phyloP scores from a whole-genome alignment of 257 asterid genomes.

The Solanum piurae region DNA sequence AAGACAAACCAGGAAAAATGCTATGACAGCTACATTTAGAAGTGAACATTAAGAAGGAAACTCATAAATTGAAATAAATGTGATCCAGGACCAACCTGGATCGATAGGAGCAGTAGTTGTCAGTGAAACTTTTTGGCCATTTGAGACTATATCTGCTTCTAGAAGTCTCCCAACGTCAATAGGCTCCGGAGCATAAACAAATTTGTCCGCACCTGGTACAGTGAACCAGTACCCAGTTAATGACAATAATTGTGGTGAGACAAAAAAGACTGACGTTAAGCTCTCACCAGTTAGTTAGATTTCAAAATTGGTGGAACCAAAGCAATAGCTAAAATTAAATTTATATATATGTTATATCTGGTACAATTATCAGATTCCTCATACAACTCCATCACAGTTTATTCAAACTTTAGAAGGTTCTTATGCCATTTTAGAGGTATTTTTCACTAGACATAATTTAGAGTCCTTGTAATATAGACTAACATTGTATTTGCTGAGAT shows the following conservation, averaged over 20 bases:
- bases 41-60: neutral
- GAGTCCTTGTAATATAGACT: too few species aligned
- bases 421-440: neutral
- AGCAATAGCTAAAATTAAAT: neutral
- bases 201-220: conserved; percentile 68
- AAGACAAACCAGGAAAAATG: neutral
- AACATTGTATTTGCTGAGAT: too few species aligned
- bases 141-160: conserved; percentile 56
- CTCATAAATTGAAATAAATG: neutral
- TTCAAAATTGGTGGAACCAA: neutral
- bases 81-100: conserved; percentile 42
- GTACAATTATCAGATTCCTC: neutral
- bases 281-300: neutral
- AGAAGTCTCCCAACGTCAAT: conserved; percentile 75
- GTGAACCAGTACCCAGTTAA: neutral
- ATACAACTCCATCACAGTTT: neutral
- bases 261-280: neutral
- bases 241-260: neutral
- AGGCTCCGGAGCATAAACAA: conserved; percentile 90
- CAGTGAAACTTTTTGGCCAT: conserved; percentile 42
- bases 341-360: neutral
- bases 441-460: too few species aligned
- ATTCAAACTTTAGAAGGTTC: neutral
- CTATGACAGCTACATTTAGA: neutral
- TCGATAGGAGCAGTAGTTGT: conserved; percentile 52